Evolutionary conservation across 371 early-diverging fungal genomes (phyloP).

Genomic region (Mucor plumbeus): DNA sequence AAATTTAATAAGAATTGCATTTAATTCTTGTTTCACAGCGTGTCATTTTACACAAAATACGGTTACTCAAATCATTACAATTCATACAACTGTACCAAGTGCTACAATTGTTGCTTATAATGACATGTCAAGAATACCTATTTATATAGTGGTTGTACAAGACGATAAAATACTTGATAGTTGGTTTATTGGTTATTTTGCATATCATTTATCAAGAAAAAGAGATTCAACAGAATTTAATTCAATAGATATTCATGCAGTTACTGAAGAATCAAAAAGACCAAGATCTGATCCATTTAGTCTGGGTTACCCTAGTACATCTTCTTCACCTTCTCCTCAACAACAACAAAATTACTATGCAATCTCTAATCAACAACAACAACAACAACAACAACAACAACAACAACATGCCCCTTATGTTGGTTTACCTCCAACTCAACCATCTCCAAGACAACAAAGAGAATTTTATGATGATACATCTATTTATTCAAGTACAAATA

Average conservation of each 20-base stretch:
- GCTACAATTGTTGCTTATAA: neutral
- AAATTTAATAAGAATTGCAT: conserved; percentile 20
- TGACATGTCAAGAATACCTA: conserved; percentile 20
- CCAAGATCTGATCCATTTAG: neutral
- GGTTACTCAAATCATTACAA: conserved; percentile 21
- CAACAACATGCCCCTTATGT: conserved; percentile 21
- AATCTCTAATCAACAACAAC: neutral
- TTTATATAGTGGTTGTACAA: conserved; percentile 22
- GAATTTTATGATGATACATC: conserved; percentile 24
- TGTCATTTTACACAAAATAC: conserved; percentile 25
- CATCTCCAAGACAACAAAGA: conserved; percentile 16
- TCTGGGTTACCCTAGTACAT: neutral
- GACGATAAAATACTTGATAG: conserved; percentile 18
- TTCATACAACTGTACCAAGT: conserved; percentile 21
- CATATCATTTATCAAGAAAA: conserved; percentile 15
- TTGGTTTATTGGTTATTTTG: conserved; percentile 25
- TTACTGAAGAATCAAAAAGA: neutral
- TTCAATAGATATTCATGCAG: neutral
- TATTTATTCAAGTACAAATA: neutral
- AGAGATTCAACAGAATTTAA: conserved; percentile 11
- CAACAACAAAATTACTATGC: conserved; percentile 4
- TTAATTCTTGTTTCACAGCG: conserved; percentile 26
- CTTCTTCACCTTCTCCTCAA: neutral
- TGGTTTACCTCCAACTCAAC: conserved; percentile 23
- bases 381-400: conserved; percentile 4